Evolutionary conservation across 192 early-diverging fungal species (phyloP).

Genomic region (Umbelopsis vinacea): DNA sequence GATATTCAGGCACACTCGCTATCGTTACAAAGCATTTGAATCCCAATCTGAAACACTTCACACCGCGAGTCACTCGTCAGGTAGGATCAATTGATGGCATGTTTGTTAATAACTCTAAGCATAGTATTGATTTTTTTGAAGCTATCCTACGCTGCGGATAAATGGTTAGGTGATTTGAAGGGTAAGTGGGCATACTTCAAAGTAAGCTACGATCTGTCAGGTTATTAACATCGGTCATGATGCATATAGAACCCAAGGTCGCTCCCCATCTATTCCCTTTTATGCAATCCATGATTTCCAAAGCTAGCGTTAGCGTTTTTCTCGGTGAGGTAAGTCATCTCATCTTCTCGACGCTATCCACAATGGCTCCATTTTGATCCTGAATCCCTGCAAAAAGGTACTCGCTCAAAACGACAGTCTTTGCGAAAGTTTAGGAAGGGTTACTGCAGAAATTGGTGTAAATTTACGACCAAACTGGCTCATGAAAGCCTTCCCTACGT

Average conservation of each 20-base stretch:
- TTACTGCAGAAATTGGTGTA: conserved; percentile 12
- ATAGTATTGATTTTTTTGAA: background rate
- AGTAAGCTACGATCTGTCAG: background rate
- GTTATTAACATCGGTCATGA: too few species aligned
- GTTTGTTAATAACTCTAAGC: background rate
- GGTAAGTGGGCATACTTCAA: background rate
- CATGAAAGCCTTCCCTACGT: conserved; percentile 1
- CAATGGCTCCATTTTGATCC: background rate
- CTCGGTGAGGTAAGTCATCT: conserved; percentile 19
- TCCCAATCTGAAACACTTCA: conserved; percentile 33
- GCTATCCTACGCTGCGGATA: background rate
- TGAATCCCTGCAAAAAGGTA: background rate
- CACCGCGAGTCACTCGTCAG: conserved; percentile 27
- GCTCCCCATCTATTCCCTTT: conserved; percentile 30
- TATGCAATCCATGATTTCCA: conserved; percentile 38
- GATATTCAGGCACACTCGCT: background rate
- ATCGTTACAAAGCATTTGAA: conserved; percentile 33
- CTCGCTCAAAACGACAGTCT: conserved; percentile 6
- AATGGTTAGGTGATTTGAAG: conserved; percentile 10
- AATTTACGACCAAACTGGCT: background rate
- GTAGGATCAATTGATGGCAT: background rate
- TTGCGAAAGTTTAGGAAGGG: background rate
- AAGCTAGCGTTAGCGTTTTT: conserved; percentile 32
- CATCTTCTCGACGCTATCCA: background rate
- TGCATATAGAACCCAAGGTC: conserved; percentile 21